phyloP scores from a whole-genome alignment of 306 rosid species.

The Alnus rubra region DNA sequence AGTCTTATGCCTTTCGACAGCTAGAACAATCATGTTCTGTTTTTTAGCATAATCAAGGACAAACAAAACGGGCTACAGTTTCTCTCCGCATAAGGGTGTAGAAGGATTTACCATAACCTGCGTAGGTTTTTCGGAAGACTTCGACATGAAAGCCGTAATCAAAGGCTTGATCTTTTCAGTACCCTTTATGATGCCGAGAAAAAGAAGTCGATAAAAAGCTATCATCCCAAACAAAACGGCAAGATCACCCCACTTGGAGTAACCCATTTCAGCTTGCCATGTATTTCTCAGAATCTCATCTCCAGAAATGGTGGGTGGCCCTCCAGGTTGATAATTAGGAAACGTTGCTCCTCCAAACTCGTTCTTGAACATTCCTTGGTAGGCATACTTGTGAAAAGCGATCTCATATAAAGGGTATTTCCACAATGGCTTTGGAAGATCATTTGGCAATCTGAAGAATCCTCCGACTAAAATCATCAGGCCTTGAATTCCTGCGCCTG shows the following conservation, averaged over 20 bases:
- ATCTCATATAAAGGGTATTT: slow-evolving; percentile 56
- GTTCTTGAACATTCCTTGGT: slow-evolving; percentile 67
- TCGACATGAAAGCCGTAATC: not conserved
- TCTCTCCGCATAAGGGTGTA: slow-evolving; percentile 16
- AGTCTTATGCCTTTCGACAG: no score
- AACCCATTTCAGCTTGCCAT: slow-evolving; percentile 50
- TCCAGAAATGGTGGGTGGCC: slow-evolving; percentile 17
- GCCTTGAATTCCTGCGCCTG: slow-evolving; percentile 75
- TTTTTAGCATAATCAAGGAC: not conserved
- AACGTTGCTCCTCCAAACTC: slow-evolving; percentile 53
- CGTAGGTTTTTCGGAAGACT: not conserved
- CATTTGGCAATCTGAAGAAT: slow-evolving; percentile 54
- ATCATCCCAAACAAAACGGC: slow-evolving; percentile 56
- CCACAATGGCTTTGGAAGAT: slow-evolving; percentile 57
- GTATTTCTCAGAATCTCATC: slow-evolving; percentile 32
- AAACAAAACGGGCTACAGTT: not conserved
- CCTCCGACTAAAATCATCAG: slow-evolving; percentile 57
- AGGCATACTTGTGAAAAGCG: slow-evolving; percentile 62
- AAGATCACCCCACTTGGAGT: slow-evolving; percentile 73
- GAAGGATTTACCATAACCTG: slow-evolving; percentile 21
- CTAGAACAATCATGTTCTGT: not conserved
- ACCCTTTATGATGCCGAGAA: slow-evolving; percentile 49
- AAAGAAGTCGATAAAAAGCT: slow-evolving; percentile 44
- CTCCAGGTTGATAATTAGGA: slow-evolving; percentile 9
- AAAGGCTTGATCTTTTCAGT: slow-evolving; percentile 36